Evolutionary conservation across 2,329 filamentous ascomycete species (phyloP).

Genomic region (Aspergillus luchuensis): DNA sequence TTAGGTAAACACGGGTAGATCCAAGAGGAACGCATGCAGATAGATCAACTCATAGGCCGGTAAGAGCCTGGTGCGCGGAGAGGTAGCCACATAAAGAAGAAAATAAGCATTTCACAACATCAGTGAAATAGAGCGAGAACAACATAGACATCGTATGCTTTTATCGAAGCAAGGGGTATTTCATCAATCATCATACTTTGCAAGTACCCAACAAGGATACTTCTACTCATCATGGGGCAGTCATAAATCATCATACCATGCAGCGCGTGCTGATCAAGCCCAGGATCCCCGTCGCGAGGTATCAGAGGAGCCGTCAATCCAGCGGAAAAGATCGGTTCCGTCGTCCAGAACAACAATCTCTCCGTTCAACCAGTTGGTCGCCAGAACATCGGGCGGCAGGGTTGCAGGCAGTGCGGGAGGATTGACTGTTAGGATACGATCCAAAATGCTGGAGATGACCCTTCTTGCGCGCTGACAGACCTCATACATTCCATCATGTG

Average conservation of each 20-base stretch:
- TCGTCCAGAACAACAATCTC: conserved; percentile 8
- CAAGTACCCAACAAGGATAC: not conserved
- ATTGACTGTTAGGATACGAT: conserved; percentile 18
- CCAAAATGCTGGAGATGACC: conserved; percentile 26
- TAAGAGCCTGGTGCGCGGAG: not conserved
- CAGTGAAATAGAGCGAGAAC: not conserved
- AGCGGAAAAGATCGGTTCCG: conserved; percentile 5
- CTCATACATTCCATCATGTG: conserved; percentile 27
- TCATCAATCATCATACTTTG: not conserved
- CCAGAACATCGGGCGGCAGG: conserved; percentile 5
- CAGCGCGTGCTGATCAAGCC: not conserved
- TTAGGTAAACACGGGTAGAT: not conserved
- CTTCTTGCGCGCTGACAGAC: conserved; percentile 28
- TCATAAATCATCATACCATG: conserved; percentile 1
- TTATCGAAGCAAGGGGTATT: not conserved
- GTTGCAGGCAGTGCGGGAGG: not conserved
- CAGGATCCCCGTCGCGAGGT: not conserved
- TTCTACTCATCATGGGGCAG: not conserved
- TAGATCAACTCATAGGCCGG: not conserved
- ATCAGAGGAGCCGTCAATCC: conserved; percentile 1
- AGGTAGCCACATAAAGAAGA: not conserved
- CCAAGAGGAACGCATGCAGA: not conserved
- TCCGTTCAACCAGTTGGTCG: conserved; percentile 10
- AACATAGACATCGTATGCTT: not conserved
- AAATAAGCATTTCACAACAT: no score